A percentile compares a stretch with the other conserved stretches of the same genome.
Evolutionary conservation across 305 asterid species (phyloP).

Genomic region (Fraxinus xanthoxyloides): DNA sequence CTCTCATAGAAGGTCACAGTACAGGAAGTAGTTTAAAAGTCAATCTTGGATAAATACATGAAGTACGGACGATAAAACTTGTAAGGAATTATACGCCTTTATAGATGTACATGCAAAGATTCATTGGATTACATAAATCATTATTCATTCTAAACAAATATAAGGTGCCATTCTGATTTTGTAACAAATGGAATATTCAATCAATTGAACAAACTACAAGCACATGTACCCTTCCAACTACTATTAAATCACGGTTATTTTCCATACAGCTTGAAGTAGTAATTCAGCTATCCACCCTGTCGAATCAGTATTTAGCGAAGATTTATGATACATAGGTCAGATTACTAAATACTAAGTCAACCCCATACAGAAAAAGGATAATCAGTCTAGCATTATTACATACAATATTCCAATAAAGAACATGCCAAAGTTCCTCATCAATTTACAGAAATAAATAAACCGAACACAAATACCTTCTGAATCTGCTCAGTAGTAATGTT

Average conservation of each 20-base stretch:
- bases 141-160: not conserved
- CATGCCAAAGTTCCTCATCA: not conserved
- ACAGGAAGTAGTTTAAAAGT: not conserved
- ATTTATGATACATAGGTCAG: not conserved
- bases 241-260: not conserved
- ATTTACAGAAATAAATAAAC: not conserved
- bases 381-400: not conserved
- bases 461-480: constrained; percentile 57
- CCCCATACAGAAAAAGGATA: not conserved
- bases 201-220: not conserved
- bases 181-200: not conserved
- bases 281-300: not conserved
- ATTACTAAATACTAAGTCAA: not conserved
- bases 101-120: not conserved
- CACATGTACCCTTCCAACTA: not conserved
- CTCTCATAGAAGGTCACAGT: not conserved
- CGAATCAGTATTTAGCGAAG: not conserved
- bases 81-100: not conserved
- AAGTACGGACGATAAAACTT: not conserved
- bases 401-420: not conserved
- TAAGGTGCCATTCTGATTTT: not conserved
- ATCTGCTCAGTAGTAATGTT: constrained; percentile 90
- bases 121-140: not conserved
- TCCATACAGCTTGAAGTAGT: not conserved
- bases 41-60: not conserved